phyloP scores from a whole-genome alignment of 225 moss, liverwort and hornwort species.

The Rhytidiadelphus loreus region DNA sequence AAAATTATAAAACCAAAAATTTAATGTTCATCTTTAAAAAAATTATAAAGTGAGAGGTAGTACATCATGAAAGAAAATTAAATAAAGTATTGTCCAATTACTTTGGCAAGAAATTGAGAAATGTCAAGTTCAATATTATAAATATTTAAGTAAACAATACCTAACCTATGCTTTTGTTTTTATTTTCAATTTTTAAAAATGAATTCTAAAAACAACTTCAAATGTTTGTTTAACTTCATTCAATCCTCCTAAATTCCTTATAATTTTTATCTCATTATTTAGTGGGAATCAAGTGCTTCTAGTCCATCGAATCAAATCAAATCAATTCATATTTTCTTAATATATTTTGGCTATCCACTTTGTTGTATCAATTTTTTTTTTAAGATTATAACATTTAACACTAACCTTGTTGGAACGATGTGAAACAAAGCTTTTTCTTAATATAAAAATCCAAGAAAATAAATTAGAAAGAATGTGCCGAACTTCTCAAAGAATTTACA shows the following conservation, averaged over 20 bases:
- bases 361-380: background rate
- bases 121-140: background rate
- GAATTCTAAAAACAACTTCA: background rate
- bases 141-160: background rate
- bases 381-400: background rate
- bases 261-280: background rate
- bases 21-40: background rate
- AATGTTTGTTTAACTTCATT: background rate
- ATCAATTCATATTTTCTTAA: background rate
- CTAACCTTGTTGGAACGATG: fast-evolving
- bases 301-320: background rate
- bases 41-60: background rate
- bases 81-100: too few relatives aligned
- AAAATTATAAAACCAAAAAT: background rate
- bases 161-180: background rate
- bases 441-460: background rate
- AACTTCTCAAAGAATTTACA: background rate
- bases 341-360: background rate
- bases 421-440: background rate
- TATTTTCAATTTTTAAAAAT: background rate
- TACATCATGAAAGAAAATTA: background rate
- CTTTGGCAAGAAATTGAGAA: background rate
- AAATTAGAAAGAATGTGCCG: background rate
- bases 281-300: background rate
- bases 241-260: fast-evolving